Percentiles rank a stretch among this genome's conserved stretches.
These are phyloP conservation scores for Oryza punctata DNA, from an alignment of 176 grass and related monocot genomes.

Conservation along the genomic window DNA sequence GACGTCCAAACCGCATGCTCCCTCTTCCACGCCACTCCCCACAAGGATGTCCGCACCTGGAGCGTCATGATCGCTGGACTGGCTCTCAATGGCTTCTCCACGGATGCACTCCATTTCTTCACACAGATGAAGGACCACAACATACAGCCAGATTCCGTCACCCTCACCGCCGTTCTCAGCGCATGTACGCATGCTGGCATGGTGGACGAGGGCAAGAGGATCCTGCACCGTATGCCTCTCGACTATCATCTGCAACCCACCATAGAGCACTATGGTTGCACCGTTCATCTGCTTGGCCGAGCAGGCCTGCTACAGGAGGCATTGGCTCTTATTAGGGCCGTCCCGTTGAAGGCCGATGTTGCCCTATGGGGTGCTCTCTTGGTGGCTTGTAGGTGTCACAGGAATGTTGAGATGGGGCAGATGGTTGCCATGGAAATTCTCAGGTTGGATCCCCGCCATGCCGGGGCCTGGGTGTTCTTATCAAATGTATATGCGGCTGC, in stretches of 20 bases:
- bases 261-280: slow-evolving; percentile 53
- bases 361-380: slow-evolving; percentile 52
- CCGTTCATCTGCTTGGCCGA: slow-evolving; percentile 40
- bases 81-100: slow-evolving; percentile 37
- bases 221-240: slow-evolving; percentile 25
- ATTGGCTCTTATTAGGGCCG: slow-evolving; percentile 26
- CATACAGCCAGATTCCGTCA: slow-evolving; percentile 41
- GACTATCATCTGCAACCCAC: slow-evolving; percentile 34
- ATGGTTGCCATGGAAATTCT: slow-evolving; percentile 45
- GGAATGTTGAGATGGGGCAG: slow-evolving; percentile 46
- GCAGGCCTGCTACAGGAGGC: slow-evolving; percentile 43
- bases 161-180: slow-evolving; percentile 43
- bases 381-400: slow-evolving; percentile 50
- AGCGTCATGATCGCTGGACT: slow-evolving; percentile 45
- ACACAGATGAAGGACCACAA: slow-evolving; percentile 25
- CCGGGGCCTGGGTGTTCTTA: slow-evolving; percentile 47
- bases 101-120: slow-evolving; percentile 34
- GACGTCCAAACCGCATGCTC: slow-evolving; percentile 39
- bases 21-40: slow-evolving; percentile 11
- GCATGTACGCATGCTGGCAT: slow-evolving; percentile 48
- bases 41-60: slow-evolving; percentile 47
- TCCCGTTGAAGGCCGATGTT: slow-evolving; percentile 28
- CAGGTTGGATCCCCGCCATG: slow-evolving; percentile 41
- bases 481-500: slow-evolving; percentile 48
- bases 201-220: slow-evolving; percentile 41